phyloP scores from a whole-genome alignment of 129 eudicot genomes.

The Lactuca saligna region DNA sequence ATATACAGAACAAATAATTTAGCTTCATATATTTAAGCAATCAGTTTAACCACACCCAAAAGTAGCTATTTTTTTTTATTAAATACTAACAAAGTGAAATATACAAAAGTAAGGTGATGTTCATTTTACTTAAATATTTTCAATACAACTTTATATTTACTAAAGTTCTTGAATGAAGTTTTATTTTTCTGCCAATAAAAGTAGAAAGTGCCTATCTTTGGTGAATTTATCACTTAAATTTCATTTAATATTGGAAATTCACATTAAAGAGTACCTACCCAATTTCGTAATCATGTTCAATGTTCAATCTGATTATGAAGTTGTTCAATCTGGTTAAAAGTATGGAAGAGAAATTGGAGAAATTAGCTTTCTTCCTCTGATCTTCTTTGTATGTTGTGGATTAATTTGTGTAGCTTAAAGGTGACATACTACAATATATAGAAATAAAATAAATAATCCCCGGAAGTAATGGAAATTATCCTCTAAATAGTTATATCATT shows the following conservation, averaged over 20 bases:
- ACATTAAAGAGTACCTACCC: conserved; percentile 48
- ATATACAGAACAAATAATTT: neutral
- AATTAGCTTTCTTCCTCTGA: too few relatives aligned
- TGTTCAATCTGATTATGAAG: conserved; percentile 88
- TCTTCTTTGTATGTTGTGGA: too few relatives aligned
- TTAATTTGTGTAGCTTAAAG: too few relatives aligned
- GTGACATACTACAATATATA: too few relatives aligned
- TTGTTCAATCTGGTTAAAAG: too few relatives aligned
- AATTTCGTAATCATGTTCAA: conserved; percentile 83
- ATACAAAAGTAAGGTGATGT: too few relatives aligned
- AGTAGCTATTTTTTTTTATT: neutral
- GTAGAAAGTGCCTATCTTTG: conserved; percentile 6
- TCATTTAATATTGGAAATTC: neutral
- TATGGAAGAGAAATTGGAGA: too few relatives aligned
- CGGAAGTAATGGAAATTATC: too few relatives aligned
- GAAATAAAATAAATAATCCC: too few relatives aligned
- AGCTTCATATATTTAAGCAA: conserved; percentile 1
- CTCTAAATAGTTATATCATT: too few relatives aligned
- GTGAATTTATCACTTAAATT: conserved; percentile 3
- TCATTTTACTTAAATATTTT: too few relatives aligned
- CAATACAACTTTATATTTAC: conserved; percentile 4
- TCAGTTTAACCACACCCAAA: neutral
- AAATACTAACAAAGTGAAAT: neutral
- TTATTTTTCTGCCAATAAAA: conserved; percentile 10
- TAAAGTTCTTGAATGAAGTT: neutral